phyloP scores from a whole-genome alignment of 345 rosid species.

The Punica granatum region DNA sequence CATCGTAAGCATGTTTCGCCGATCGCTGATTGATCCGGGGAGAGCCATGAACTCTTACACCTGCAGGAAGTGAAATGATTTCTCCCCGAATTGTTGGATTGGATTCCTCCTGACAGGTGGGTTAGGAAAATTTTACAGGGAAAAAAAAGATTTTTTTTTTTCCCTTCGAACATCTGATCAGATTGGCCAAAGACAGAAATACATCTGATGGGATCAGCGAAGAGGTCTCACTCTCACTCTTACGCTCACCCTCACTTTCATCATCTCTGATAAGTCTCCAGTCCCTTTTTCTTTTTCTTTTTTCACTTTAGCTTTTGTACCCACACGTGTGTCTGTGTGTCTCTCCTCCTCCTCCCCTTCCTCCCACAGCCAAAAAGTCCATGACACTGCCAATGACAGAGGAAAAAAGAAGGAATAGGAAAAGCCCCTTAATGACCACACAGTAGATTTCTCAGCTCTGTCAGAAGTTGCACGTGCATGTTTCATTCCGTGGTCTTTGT shows the following conservation, averaged over 20 bases:
- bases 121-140: neutral
- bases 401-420: neutral
- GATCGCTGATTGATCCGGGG: no score
- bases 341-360: neutral
- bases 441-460: neutral
- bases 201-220: neutral
- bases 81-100: neutral
- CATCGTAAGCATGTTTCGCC: neutral
- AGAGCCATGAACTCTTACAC: no score
- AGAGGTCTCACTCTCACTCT: neutral
- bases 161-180: neutral
- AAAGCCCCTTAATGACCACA: neutral
- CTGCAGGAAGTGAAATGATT: no score
- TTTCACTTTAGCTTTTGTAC: neutral
- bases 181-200: neutral
- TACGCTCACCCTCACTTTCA: neutral
- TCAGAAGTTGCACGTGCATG: slow-evolving; percentile 8
- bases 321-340: slow-evolving; percentile 3
- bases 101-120: no score
- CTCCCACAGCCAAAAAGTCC: neutral
- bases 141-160: neutral
- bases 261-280: neutral
- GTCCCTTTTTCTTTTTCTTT: neutral
- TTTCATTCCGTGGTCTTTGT: neutral
- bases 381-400: neutral